Percentiles rank a stretch among this genome's conserved stretches.
Conservation (phyloP, 169 alveolate species). For the Plasmodium reichenowi region DNA sequence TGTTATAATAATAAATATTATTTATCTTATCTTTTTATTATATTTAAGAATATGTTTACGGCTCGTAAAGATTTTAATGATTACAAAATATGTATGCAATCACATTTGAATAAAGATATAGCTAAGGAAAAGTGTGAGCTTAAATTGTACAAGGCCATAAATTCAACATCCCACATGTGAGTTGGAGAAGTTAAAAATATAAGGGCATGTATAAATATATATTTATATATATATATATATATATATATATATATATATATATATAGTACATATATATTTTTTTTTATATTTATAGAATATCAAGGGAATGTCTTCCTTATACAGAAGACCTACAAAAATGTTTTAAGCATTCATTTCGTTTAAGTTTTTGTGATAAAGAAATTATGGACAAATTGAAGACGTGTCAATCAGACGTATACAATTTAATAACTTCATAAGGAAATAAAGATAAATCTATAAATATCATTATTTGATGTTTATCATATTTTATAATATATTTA, state of each 20-base stretch:
- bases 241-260: not conserved
- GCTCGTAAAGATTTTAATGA: conserved; percentile 57
- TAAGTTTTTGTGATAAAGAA: conserved; percentile 69
- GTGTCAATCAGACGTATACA: conserved; percentile 51
- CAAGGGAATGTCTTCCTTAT: conserved; percentile 50
- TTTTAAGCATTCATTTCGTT: conserved; percentile 64
- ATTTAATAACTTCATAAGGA: conserved; percentile 58
- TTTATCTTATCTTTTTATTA: conserved; percentile 5
- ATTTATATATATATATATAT: not conserved
- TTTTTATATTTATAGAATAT: conserved; percentile 25
- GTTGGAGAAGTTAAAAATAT: conserved; percentile 8
- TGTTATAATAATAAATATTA: too few species aligned
- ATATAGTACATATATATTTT: not conserved
- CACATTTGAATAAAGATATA: conserved; percentile 7
- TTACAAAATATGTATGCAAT: conserved; percentile 35
- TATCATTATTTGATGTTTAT: not conserved
- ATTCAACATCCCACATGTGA: conserved; percentile 55
- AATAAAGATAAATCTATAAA: not conserved
- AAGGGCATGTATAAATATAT: not conserved
- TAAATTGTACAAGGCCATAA: conserved; percentile 27
- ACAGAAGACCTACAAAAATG: conserved; percentile 62
- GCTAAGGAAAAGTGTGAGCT: conserved; percentile 26
- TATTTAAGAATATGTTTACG: conserved; percentile 24
- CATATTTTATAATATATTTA: too few species aligned
- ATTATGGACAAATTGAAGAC: conserved; percentile 35